These are phyloP conservation scores for Nannochloropsis limnetica DNA, from an alignment of 352 stramenopile species.

Conservation along the genomic window DNA sequence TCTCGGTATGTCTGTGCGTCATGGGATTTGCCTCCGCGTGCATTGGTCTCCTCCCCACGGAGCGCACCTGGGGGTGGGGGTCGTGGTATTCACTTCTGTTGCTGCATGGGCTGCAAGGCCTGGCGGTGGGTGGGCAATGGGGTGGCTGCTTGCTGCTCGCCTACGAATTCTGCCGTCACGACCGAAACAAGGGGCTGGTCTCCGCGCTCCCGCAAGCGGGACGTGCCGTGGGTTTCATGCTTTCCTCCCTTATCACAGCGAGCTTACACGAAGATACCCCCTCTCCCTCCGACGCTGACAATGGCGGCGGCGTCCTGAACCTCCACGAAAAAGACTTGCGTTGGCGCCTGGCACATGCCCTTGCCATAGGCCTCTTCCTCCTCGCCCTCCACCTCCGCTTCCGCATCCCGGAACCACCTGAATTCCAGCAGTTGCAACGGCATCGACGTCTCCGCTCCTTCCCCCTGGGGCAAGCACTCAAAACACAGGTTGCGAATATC, in stretches of 20 bases:
- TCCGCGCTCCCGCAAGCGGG: not conserved
- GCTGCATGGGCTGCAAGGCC: not conserved
- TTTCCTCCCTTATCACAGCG: not conserved
- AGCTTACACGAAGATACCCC: not conserved
- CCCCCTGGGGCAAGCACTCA: not conserved
- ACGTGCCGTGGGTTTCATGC: constrained; percentile 15
- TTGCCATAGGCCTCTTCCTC: constrained; percentile 14
- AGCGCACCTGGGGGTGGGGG: not conserved
- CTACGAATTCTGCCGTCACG: constrained; percentile 24
- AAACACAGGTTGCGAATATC: not conserved
- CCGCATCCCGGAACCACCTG: not conserved
- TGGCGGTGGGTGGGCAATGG: not conserved
- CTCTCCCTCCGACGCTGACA: not conserved
- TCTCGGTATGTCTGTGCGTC: not conserved
- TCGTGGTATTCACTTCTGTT: not conserved
- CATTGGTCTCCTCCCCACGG: constrained; percentile 30
- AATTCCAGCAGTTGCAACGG: not conserved
- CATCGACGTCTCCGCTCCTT: not conserved
- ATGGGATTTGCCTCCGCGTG: constrained; percentile 15
- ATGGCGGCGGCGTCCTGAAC: not conserved
- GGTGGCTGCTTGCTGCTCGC: not conserved
- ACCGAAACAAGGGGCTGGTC: constrained; percentile 4
- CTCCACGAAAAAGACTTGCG: not conserved
- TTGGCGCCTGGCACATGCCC: not conserved
- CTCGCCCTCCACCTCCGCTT: constrained; percentile 8